Evolutionary conservation across 495 filamentous ascomycete species (phyloP), one percentile per base, ranked within the genome.

Genomic region (Tuber melanosporum): DNA sequence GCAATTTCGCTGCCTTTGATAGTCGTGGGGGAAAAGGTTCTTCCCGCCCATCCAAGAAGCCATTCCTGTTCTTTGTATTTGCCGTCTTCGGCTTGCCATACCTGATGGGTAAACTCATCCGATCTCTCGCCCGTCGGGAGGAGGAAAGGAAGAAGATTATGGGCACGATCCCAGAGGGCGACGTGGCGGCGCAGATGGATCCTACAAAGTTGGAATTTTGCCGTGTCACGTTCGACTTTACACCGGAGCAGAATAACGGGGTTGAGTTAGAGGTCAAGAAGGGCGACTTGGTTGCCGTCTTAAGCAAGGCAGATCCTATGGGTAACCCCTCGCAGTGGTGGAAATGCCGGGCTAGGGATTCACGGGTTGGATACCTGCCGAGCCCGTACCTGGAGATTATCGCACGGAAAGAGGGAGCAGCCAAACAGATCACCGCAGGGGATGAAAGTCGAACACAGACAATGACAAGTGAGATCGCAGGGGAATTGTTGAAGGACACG

Each of bases 241-340:
- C 91, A 0, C 95, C 94, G 4, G 90, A 89, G 75, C 86, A 88
- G 44, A 86, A 86, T 75, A 87, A 90, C 76, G 94, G 94, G 26
- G 88, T 97, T 72, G 96, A 99, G 81, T 88, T 99, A 14, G 90
- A 91, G 36, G 96, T 97, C 43, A 94, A 92, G 86, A 98, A 97
- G 86, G 95, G 95, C 71, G 95, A 99, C 80, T 89, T 98, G 36
- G 94, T 99, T 32, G 95, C 95, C 52, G 94, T 99, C 9, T 87
- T 99, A 72, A 91, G 91, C 85, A 98, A 98, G 87, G 79, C 74
- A 0, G 95, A 99, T 83, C 95, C 95, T 1, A 88, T 94, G 84
- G 96, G 96, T 71, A 93, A 97, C 80, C 90, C 93, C 19, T 92
- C 90, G 73, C 94, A 98, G 83, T 99, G 95, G 95, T 99, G 95